phyloP scores from a whole-genome alignment of 805 yeast species.

The Cyberlindnera euphorbiiphila region DNA sequence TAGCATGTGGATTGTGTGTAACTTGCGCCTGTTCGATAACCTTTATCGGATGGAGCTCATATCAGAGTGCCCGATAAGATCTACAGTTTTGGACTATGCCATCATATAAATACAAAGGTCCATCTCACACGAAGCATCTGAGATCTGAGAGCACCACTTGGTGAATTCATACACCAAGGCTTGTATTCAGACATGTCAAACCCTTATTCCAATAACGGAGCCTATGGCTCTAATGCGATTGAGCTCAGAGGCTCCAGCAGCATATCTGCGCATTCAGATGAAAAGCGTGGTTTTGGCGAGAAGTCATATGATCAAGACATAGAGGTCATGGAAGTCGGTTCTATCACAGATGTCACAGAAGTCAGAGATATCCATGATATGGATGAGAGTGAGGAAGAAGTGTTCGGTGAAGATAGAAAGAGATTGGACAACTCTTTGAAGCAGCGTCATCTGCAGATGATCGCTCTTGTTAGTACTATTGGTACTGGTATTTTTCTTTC shows the following conservation, averaged over 20 bases:
- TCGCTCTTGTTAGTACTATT: constrained; percentile 43
- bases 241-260: neutral
- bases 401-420: constrained; percentile 20
- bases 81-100: too few relatives aligned
- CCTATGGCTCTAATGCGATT: too few relatives aligned
- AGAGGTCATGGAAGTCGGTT: constrained; percentile 16
- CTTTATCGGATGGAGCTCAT: too few relatives aligned
- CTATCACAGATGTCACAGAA: constrained; percentile 9
- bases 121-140: too few relatives aligned
- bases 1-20: too few relatives aligned
- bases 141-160: too few relatives aligned
- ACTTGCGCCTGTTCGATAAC: too few relatives aligned
- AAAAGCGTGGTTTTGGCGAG: constrained; percentile 4
- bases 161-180: too few relatives aligned
- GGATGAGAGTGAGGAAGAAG: constrained; percentile 10
- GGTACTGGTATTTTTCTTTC: constrained; percentile 42
- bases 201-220: too few relatives aligned
- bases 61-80: too few relatives aligned
- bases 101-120: too few relatives aligned
- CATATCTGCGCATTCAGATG: neutral
- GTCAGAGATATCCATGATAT: constrained; percentile 7
- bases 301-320: constrained; percentile 13
- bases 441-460: constrained; percentile 43
- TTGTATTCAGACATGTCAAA: constrained; percentile 1
- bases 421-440: constrained; percentile 17